Percentiles rank a stretch among this genome's conserved stretches.
Evolutionary conservation across 352 stramenopile genomes (phyloP).

Genomic region (Globisporangium spiculum): DNA sequence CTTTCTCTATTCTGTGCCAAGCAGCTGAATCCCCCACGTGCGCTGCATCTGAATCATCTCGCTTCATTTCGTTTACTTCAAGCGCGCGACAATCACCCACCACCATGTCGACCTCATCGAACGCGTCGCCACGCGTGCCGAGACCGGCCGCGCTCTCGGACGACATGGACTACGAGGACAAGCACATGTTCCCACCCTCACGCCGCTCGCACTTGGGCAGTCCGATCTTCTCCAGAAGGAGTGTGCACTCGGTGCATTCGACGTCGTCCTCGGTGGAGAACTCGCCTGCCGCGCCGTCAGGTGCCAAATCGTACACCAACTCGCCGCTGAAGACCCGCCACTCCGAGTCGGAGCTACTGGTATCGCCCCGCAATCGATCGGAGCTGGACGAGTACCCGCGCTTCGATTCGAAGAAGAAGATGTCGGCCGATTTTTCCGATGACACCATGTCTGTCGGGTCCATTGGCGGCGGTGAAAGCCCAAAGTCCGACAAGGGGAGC

Average conservation of each 20-base stretch:
- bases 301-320: slow-evolving; percentile 15
- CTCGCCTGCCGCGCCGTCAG: slow-evolving; percentile 12
- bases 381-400: slow-evolving; percentile 15
- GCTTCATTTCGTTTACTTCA: background rate
- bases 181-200: slow-evolving; percentile 14
- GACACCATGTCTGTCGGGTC: slow-evolving; percentile 37
- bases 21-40: background rate
- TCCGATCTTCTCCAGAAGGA: slow-evolving; percentile 20
- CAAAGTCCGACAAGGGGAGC: slow-evolving; percentile 32
- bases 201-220: slow-evolving; percentile 18
- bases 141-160: slow-evolving; percentile 7
- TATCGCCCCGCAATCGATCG: slow-evolving; percentile 11
- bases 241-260: slow-evolving; percentile 15
- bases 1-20: background rate
- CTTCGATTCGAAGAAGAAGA: slow-evolving; percentile 18
- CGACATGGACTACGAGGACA: slow-evolving; percentile 23
- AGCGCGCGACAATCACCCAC: background rate
- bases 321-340: slow-evolving; percentile 16
- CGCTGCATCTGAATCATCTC: background rate
- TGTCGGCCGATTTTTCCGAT: slow-evolving; percentile 27
- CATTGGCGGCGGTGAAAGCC: slow-evolving; percentile 26
- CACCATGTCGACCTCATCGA: slow-evolving; percentile 9
- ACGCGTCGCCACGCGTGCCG: slow-evolving; percentile 8
- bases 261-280: slow-evolving; percentile 12
- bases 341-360: slow-evolving; percentile 18